Evolutionary conservation across 2,329 filamentous ascomycete genomes (phyloP), one percentile per base, ranked within the genome.

Genomic region (Orbilia ellipsospora): DNA sequence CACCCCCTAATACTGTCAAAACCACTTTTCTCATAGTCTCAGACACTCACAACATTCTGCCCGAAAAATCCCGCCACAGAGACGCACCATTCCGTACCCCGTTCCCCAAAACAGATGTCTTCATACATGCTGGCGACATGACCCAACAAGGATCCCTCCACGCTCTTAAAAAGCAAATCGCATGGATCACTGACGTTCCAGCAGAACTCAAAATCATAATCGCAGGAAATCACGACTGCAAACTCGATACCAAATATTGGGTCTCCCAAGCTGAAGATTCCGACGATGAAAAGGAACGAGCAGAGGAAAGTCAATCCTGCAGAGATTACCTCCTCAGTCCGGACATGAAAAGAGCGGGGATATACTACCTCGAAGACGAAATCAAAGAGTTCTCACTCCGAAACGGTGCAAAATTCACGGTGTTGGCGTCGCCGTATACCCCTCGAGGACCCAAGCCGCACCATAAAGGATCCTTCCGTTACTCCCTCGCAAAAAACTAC

Each of bases 41-140:
- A 2, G 91, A 94, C 81, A 93, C 90, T 0, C 90, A 93, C 82
- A 92, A 91, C 80, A 40, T 56, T 12, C 15, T 61, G 23, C 73
- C 73, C 1, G n/a, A 51, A 4, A 48, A 50, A 6, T 13, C 56
- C 7, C 16, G 64, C 7, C 48, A 69, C 15, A 45, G 57, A 18
- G 16, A 40, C 7, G 12, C 20, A 2, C 52, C 26, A 16, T 74
- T 78, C 60, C 73, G 77, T 0, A 45, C 36, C 1, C 78, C 78
- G 2, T 85, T 93, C 0, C 90, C 91, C 0, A 85, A 85, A 23
- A 91, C 91, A 45, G 90, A 94, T 80, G 87, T 94, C 4, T 84
- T 94, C 44, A 89, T 93, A 59, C 90, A 93, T 80, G 90, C 91
- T 0, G 91, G 91, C 4, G 91, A 94, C 80, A 82, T 94, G 77